phyloP scores from a whole-genome alignment of 1,139 yeast genomes.

The Taiozyma sp. region DNA sequence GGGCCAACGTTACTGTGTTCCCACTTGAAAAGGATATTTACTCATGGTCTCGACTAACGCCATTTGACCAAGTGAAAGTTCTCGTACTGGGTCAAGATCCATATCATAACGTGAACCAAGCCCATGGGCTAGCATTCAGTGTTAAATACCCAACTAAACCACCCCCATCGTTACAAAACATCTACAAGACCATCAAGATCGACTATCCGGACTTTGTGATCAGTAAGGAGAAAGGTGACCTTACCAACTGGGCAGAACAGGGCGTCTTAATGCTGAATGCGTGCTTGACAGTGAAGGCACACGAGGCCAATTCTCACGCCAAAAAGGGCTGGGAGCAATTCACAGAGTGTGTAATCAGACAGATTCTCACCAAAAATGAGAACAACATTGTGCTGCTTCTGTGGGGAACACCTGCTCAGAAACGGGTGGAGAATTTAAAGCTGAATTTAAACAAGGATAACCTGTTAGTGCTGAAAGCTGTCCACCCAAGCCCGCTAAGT shows the following conservation, averaged over 20 bases:
- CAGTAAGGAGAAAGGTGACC: constrained; percentile 46
- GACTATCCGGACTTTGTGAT: constrained; percentile 69
- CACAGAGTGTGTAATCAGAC: constrained; percentile 56
- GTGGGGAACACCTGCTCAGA: constrained; percentile 95
- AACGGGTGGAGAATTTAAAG: constrained; percentile 44
- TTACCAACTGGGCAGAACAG: constrained; percentile 79
- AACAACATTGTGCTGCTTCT: constrained; percentile 73
- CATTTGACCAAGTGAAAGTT: constrained; percentile 67
- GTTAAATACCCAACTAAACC: constrained; percentile 78
- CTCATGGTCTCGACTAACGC: constrained; percentile 90
- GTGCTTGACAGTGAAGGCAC: constrained; percentile 88
- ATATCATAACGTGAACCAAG: constrained; percentile 87
- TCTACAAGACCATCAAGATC: constrained; percentile 67
- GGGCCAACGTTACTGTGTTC: constrained; percentile 42
- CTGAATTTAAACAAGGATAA: constrained; percentile 28
- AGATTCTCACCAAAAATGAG: constrained; percentile 26
- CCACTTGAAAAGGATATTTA: constrained; percentile 80
- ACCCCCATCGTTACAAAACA: constrained; percentile 89
- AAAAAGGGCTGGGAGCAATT: constrained; percentile 91
- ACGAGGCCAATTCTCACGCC: constrained; percentile 89
- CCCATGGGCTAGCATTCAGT: constrained; percentile 94
- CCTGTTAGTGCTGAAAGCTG: constrained; percentile 57
- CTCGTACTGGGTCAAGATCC: constrained; percentile 95
- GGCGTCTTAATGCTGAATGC: constrained; percentile 91
- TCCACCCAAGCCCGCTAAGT: constrained; percentile 93